phyloP scores from a whole-genome alignment of 257 asterid genomes.

The Verbascum thapsus region DNA sequence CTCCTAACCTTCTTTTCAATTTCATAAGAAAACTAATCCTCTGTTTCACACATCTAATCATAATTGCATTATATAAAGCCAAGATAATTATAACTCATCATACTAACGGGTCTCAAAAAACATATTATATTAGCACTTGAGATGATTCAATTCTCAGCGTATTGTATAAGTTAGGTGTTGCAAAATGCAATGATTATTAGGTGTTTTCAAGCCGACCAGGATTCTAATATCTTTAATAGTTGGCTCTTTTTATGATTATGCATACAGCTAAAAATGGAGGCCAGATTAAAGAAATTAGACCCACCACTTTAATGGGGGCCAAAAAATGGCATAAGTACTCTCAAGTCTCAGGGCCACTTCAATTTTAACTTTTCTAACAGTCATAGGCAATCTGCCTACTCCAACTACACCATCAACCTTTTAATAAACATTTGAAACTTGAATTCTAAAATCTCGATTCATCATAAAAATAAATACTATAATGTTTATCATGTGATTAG shows the following conservation, averaged over 20 bases:
- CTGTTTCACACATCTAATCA: too few relatives aligned
- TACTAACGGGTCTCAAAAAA: neutral
- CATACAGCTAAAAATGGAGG: constrained; percentile 19
- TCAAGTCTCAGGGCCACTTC: too few relatives aligned
- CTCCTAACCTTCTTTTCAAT: too few relatives aligned
- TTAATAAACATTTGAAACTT: constrained; percentile 31
- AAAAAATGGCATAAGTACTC: too few relatives aligned
- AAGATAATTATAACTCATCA: neutral
- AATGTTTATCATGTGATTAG: too few relatives aligned
- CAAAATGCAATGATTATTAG: constrained; percentile 25
- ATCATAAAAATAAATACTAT: neutral
- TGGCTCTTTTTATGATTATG: constrained; percentile 11
- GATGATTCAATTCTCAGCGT: too few relatives aligned
- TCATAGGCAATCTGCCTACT: constrained; percentile 25
- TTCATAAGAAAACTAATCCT: too few relatives aligned
- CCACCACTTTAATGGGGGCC: too few relatives aligned
- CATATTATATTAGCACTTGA: neutral
- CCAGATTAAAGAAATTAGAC: too few relatives aligned
- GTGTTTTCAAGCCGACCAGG: constrained; percentile 1
- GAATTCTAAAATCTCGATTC: constrained; percentile 28
- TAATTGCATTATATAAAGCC: neutral
- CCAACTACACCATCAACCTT: constrained; percentile 34
- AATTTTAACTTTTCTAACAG: constrained; percentile 28
- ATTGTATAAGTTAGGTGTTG: constrained; percentile 34
- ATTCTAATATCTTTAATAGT: constrained; percentile 9